phyloP scores from a whole-genome alignment of 1,284 basidiomycete species.

The Ceratorhiza oryzae-sativae region DNA sequence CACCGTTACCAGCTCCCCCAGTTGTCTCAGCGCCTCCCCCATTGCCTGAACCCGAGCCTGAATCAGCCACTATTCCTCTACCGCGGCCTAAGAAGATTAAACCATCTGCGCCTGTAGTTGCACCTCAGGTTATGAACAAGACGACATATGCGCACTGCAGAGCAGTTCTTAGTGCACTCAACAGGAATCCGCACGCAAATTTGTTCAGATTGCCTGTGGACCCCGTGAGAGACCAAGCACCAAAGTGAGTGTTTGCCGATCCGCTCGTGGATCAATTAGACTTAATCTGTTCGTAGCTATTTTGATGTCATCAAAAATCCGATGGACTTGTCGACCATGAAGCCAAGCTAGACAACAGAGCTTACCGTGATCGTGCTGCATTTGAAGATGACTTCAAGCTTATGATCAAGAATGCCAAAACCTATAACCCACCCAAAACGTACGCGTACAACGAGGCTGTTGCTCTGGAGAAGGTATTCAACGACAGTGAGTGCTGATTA shows the following conservation, averaged over 20 bases:
- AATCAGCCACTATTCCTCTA: conserved; percentile 10
- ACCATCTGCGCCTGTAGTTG: background rate
- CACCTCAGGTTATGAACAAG: conserved; percentile 41
- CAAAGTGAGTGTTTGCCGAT: conserved; percentile 63
- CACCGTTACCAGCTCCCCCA: conserved; percentile 8
- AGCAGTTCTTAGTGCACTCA: conserved; percentile 62
- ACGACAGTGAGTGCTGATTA: conserved; percentile 73
- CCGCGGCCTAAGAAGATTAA: conserved; percentile 37
- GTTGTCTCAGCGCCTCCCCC: conserved; percentile 5
- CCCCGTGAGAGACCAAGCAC: conserved; percentile 83
- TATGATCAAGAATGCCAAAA: conserved; percentile 87
- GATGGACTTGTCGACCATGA: conserved; percentile 93
- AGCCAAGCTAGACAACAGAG: conserved; percentile 85
- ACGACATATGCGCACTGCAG: conserved; percentile 55
- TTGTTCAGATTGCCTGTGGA: conserved; percentile 93
- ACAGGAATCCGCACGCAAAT: conserved; percentile 70
- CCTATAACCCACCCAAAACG: conserved; percentile 80
- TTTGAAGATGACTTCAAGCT: conserved; percentile 90
- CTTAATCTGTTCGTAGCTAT: conserved; percentile 63
- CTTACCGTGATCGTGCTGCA: conserved; percentile 81
- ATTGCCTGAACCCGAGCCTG: conserved; percentile 17
- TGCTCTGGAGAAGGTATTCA: conserved; percentile 81
- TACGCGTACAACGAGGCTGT: conserved; percentile 81
- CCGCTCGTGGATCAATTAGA: background rate
- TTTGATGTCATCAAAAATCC: conserved; percentile 90